Evolutionary conservation across 208 protist species (phyloP), one percentile per base, ranked within the genome.

Genomic region (Acanthamoeba lenticulata): DNA sequence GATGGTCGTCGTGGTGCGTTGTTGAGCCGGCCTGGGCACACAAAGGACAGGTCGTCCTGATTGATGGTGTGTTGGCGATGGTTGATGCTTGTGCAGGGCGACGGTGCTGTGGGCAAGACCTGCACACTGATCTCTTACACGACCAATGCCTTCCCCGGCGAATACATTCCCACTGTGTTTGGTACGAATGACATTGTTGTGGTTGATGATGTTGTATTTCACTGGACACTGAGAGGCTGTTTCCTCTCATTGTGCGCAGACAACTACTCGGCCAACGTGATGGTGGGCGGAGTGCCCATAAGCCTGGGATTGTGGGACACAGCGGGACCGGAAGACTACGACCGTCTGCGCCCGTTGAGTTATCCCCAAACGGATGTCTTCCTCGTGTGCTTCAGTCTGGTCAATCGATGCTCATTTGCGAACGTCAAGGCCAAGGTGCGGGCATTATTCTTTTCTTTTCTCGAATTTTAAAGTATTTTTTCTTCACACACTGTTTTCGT

Each of bases 341-440:
- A 96, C 36, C 1, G 96, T 42, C 57, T 98, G 17, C 42, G 97
- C 42, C 97, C 98, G 42, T 96, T 99, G 7, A 97, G 94, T 15
- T 99, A 99, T 95, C 97, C 97, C n/a, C 94, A 97, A 67, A 98
- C 97, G 1, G 96, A 98, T 74, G 97, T 98, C 24, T 98, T 98
- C 77, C 94, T 98, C 17, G 86, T 98, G 40, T 98, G 96, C 94
- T 98, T 98, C 93, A 95, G 95, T 27, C 93, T 98, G n/a, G 93
- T 97, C 17, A 79, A 57, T 55, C 96, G 94, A 34, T 62, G 90
- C 11, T 98, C 97, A 44, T 98, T 96, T 77, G 93, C 97, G 57
- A 98, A 98, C 94, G 96, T 98, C 15, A 95, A 93, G 62, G 34
- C 55, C 9, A 95, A 96, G 93, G 47, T 57, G 38, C 7, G 38